Conservation (phyloP, 73 alveolate species). For the Paramecium sexaurelia region DNA sequence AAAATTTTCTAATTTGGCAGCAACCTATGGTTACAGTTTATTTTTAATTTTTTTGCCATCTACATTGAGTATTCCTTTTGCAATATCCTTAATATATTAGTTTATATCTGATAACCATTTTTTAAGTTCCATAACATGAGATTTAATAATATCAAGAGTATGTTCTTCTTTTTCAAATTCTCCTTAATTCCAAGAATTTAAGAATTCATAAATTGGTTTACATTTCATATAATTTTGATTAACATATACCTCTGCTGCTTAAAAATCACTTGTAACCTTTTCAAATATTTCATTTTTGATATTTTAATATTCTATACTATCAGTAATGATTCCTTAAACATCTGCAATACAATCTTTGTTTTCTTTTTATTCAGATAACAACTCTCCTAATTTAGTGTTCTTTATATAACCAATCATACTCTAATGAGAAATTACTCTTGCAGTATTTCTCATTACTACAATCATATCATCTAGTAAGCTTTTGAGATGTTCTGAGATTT, state of each 20-base stretch:
- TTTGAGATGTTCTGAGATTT: slow-evolving; percentile 75
- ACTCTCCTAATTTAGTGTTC: slow-evolving; percentile 72
- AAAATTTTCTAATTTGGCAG: slow-evolving; percentile 69
- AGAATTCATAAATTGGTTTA: slow-evolving; percentile 81
- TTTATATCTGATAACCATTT: slow-evolving; percentile 78
- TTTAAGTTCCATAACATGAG: slow-evolving; percentile 71
- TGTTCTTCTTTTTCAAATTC: slow-evolving; percentile 76
- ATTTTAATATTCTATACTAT: slow-evolving; percentile 69
- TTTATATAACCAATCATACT: slow-evolving; percentile 74
- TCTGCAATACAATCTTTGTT: slow-evolving; percentile 60
- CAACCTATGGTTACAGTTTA: slow-evolving; percentile 73
- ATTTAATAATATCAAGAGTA: slow-evolving; percentile 70
- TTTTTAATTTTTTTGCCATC: slow-evolving; percentile 82
- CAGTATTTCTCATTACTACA: slow-evolving; percentile 69
- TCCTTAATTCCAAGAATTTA: slow-evolving; percentile 72
- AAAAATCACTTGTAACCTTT: slow-evolving; percentile 76
- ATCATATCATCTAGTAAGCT: slow-evolving; percentile 80
- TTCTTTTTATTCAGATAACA: neutral
- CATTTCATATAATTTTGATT: slow-evolving; percentile 77
- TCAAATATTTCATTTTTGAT: slow-evolving; percentile 74
- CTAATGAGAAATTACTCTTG: slow-evolving; percentile 72
- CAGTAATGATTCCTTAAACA: slow-evolving; percentile 77
- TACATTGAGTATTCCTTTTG: slow-evolving; percentile 77
- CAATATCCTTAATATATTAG: slow-evolving; percentile 63
- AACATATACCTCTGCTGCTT: slow-evolving; percentile 74